These are phyloP conservation scores for Gynochthodes officinalis DNA, from an alignment of 257 asterid species.

Conservation along the genomic window DNA sequence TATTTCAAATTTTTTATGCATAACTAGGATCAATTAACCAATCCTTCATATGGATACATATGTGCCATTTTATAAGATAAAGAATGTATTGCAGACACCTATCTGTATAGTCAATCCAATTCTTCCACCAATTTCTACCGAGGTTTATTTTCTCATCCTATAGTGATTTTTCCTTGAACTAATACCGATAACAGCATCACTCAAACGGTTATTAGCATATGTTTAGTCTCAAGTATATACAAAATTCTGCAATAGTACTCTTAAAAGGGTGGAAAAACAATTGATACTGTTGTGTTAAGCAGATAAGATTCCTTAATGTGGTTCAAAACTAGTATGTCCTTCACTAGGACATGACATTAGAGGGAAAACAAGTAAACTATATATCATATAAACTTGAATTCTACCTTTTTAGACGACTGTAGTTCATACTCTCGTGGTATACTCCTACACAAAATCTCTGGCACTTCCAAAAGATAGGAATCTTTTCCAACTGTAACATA, in stretches of 20 bases:
- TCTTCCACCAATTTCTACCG: not conserved
- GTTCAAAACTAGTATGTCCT: not conserved
- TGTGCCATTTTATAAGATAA: not conserved
- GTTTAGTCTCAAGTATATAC: not conserved
- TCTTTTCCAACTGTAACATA: constrained; percentile 90
- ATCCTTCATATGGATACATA: not conserved
- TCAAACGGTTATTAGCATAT: not conserved
- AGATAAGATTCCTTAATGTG: not conserved
- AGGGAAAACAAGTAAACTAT: not conserved
- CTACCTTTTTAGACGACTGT: constrained; percentile 87
- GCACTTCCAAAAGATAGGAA: constrained; percentile 87
- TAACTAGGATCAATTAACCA: not conserved
- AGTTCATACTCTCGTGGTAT: constrained; percentile 80
- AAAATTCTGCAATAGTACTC: not conserved
- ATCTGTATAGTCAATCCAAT: not conserved
- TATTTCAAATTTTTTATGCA: not conserved
- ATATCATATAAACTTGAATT: not conserved
- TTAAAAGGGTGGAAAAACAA: not conserved
- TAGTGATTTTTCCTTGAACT: not conserved
- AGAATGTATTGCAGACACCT: not conserved
- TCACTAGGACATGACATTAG: not conserved
- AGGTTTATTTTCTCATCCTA: not conserved
- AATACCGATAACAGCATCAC: not conserved
- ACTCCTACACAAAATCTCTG: constrained; percentile 63
- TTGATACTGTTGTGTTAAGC: not conserved